These are phyloP conservation scores for Musa schizocarpa DNA, from an alignment of 176 grass and related monocot genomes.

Conservation along the genomic window DNA sequence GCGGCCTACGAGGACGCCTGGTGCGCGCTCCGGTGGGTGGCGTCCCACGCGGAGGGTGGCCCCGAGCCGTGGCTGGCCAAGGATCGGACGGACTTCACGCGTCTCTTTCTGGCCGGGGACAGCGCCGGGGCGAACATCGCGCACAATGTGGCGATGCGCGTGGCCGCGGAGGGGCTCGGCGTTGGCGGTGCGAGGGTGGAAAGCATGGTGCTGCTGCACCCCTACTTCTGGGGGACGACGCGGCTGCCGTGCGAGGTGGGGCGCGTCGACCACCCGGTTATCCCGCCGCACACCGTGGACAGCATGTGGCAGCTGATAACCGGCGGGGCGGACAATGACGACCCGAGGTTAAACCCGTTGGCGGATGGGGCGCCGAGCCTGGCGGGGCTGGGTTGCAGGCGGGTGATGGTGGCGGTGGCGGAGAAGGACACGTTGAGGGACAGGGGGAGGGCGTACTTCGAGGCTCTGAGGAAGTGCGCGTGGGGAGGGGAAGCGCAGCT, in stretches of 20 bases:
- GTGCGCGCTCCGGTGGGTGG: conserved; percentile 56
- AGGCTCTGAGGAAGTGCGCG: conserved; percentile 22
- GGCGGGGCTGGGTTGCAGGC: conserved; percentile 17
- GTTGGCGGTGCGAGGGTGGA: conserved; percentile 26
- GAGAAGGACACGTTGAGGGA: conserved; percentile 30
- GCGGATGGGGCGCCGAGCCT: conserved; percentile 21
- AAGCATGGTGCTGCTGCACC: conserved; percentile 61
- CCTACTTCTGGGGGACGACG: conserved; percentile 58
- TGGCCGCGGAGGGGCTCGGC: conserved; percentile 21
- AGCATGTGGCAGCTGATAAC: conserved; percentile 17
- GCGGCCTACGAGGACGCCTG: conserved; percentile 28
- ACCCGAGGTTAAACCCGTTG: conserved; percentile 28
- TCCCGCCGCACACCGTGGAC: conserved; percentile 3
- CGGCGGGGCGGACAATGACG: conserved; percentile 18
- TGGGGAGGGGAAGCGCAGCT: conserved; percentile 28
- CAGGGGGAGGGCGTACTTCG: conserved; percentile 25
- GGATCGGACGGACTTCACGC: conserved; percentile 46
- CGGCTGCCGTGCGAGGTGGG: conserved; percentile 16
- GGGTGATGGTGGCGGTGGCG: conserved; percentile 23
- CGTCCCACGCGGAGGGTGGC: conserved; percentile 26
- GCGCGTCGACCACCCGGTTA: background rate
- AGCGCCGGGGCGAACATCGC: conserved; percentile 77
- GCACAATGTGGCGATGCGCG: conserved; percentile 61
- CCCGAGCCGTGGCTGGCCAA: conserved; percentile 38
- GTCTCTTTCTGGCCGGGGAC: conserved; percentile 64